These are phyloP conservation scores for Rhizodiscina lignyota DNA, from an alignment of 495 filamentous ascomycete species.

Conservation along the genomic window DNA sequence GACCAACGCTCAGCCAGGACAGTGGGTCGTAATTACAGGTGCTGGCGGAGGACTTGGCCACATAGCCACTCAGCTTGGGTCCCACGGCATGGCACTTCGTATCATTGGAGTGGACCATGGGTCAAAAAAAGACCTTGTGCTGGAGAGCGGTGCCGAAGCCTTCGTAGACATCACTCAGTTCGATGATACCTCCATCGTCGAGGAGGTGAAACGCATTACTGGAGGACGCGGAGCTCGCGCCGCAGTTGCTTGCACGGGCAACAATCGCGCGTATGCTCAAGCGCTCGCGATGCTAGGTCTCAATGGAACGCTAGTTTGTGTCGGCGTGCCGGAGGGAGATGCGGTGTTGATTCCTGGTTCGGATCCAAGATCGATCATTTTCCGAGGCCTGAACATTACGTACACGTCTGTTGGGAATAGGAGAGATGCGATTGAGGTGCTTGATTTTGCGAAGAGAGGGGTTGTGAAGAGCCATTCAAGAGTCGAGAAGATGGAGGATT, in stretches of 20 bases:
- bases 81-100: constrained; percentile 43
- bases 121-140: constrained; percentile 42
- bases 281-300: neutral
- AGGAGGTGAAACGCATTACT: neutral
- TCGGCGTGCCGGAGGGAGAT: constrained; percentile 27
- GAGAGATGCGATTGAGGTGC: constrained; percentile 45
- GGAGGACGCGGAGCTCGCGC: neutral
- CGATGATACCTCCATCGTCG: constrained; percentile 10
- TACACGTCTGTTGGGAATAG: constrained; percentile 48
- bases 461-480: constrained; percentile 42
- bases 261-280: neutral
- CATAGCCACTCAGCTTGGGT: constrained; percentile 47
- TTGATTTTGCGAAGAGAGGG: constrained; percentile 47
- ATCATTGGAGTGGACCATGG: constrained; percentile 55
- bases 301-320: neutral
- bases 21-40: constrained; percentile 48
- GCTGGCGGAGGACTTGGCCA: constrained; percentile 54
- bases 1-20: constrained; percentile 37
- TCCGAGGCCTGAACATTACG: constrained; percentile 36
- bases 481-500: constrained; percentile 41
- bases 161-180: constrained; percentile 54
- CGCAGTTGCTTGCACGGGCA: neutral
- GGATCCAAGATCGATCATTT: constrained; percentile 32
- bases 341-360: constrained; percentile 40
- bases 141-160: constrained; percentile 44